phyloP scores from a whole-genome alignment of 2,329 filamentous ascomycete genomes.

The Truncatella angustata region DNA sequence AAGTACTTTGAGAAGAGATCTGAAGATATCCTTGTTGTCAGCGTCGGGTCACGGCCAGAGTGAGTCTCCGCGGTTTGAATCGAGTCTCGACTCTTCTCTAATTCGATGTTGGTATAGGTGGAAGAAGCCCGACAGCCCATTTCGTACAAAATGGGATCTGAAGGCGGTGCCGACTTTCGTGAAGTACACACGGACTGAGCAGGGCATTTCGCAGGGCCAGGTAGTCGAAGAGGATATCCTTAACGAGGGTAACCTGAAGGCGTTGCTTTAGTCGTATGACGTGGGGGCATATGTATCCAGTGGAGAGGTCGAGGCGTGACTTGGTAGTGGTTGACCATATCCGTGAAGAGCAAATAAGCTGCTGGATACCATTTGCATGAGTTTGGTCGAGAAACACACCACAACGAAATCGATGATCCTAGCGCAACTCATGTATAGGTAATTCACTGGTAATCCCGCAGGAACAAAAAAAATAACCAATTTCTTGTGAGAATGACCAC shows the following conservation, averaged over 20 bases:
- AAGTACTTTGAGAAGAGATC: conserved; percentile 7
- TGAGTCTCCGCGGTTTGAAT: not conserved
- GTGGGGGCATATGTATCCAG: no score
- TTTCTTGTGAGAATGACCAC: no score
- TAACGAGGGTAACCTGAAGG: conserved; percentile 1
- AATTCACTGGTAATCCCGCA: no score
- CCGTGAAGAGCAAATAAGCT: no score
- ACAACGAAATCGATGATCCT: no score
- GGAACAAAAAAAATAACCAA: no score
- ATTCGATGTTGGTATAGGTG: not conserved
- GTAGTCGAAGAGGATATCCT: conserved; percentile 3
- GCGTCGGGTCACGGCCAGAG: not conserved
- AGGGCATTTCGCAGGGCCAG: not conserved
- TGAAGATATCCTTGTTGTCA: conserved; percentile 3
- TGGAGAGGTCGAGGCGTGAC: no score
- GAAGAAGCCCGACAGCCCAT: not conserved
- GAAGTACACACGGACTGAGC: conserved; percentile 1
- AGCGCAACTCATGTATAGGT: no score
- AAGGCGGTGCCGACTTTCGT: conserved; percentile 1
- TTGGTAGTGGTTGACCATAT: no score
- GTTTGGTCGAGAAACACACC: no score
- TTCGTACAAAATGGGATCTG: conserved; percentile 2
- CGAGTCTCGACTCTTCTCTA: not conserved
- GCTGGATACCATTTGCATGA: no score
- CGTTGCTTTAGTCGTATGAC: not conserved